Conservation (phyloP, 352 stramenopile species). For the Blastocystis sp. region DNA sequence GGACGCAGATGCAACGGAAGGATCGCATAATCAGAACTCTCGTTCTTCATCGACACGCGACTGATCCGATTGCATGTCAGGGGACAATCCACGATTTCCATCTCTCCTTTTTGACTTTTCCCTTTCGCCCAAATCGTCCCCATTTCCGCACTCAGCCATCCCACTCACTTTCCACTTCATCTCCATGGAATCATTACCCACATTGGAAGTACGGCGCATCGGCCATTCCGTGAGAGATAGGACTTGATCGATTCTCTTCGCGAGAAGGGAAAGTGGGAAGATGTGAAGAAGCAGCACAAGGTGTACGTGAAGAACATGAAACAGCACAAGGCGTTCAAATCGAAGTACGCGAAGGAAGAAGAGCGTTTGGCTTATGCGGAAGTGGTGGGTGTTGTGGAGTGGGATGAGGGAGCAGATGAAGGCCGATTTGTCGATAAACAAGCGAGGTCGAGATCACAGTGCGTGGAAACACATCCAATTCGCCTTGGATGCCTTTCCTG, state of each 20-base stretch:
- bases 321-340: constrained; percentile 23
- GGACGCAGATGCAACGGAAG: constrained; percentile 1
- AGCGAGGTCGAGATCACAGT: constrained; percentile 8
- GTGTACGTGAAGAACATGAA: constrained; percentile 3
- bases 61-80: constrained; percentile 21
- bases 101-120: background rate
- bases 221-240: background rate
- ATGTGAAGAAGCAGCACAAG: constrained; percentile 36
- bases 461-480: constrained; percentile 22
- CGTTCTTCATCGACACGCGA: background rate
- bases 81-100: constrained; percentile 36
- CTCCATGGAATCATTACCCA: background rate
- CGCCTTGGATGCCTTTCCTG: background rate
- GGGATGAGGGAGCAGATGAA: background rate
- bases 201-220: background rate
- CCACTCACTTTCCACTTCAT: too few species aligned
- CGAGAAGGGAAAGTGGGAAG: constrained; percentile 1
- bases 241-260: constrained; percentile 1
- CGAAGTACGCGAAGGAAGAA: background rate
- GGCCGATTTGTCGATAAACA: constrained; percentile 27
- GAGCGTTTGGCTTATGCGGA: constrained; percentile 25
- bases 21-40: constrained; percentile 35
- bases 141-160: too few species aligned
- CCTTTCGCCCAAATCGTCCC: too few species aligned
- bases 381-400: background rate